A percentile compares a stretch with the other conserved stretches of the same genome.
phyloP scores from a whole-genome alignment of 305 asterid genomes.

The Andrographis paniculata region DNA sequence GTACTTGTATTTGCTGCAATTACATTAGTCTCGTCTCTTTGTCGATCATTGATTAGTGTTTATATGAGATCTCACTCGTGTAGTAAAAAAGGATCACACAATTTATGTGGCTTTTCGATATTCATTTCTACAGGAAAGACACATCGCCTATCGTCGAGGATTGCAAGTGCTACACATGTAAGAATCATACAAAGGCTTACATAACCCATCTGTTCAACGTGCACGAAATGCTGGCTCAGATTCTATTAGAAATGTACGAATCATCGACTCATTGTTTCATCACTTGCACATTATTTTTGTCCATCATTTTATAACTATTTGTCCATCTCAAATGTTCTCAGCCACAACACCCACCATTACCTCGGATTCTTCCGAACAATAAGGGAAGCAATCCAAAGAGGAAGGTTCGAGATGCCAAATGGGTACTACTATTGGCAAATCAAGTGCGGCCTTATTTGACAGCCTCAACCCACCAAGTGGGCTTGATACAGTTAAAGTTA shows the following conservation, averaged over 20 bases:
- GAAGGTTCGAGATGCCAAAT: slow-evolving; percentile 53
- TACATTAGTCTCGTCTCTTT: no score
- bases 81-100: no score
- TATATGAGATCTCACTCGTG: no score
- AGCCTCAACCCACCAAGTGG: no score
- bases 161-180: slow-evolving; percentile 77
- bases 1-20: no score
- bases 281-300: neutral
- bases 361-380: slow-evolving; percentile 70
- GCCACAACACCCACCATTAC: slow-evolving; percentile 91
- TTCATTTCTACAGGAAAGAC: slow-evolving; percentile 55
- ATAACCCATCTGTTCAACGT: slow-evolving; percentile 83
- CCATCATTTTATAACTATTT: slow-evolving; percentile 7
- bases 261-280: slow-evolving; percentile 6
- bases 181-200: slow-evolving; percentile 81
- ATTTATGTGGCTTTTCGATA: no score
- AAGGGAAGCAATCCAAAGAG: slow-evolving; percentile 55
- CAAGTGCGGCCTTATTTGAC: slow-evolving; percentile 29
- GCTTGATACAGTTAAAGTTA: no score
- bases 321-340: slow-evolving; percentile 20
- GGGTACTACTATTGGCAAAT: slow-evolving; percentile 39
- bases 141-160: slow-evolving; percentile 46
- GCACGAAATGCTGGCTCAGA: slow-evolving; percentile 92
- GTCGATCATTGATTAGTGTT: no score
- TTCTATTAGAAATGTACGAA: slow-evolving; percentile 72